Evolutionary conservation across 768 basidiomycete genomes (phyloP).

Genomic region (Lactarius sp.): DNA sequence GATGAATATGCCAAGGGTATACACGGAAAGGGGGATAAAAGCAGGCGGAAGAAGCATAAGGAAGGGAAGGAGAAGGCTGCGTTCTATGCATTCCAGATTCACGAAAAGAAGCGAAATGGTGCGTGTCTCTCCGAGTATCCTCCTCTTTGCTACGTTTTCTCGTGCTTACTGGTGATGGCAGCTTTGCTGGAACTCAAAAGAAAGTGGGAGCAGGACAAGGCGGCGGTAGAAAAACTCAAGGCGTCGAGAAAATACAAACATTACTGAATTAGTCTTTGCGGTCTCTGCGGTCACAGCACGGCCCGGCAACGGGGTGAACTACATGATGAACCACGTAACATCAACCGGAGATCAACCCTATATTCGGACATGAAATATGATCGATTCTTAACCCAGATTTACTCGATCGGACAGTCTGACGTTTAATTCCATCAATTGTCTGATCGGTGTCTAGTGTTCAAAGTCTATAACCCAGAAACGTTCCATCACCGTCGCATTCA

Average conservation of each 20-base stretch:
- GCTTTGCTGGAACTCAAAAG: slow-evolving; percentile 59
- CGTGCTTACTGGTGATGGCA: slow-evolving; percentile 27
- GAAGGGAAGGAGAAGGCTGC: slow-evolving; percentile 57
- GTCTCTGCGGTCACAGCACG: too few relatives aligned
- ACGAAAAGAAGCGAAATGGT: slow-evolving; percentile 87
- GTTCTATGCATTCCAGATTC: slow-evolving; percentile 89
- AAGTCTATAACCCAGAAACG: neutral
- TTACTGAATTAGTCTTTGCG: slow-evolving; percentile 43
- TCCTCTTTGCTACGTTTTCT: slow-evolving; percentile 8
- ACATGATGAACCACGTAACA: slow-evolving; percentile 11
- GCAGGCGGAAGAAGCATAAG: slow-evolving; percentile 53
- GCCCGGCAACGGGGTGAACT: too few relatives aligned
- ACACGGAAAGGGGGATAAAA: slow-evolving; percentile 29
- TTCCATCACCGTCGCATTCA: neutral
- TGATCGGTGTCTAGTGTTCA: neutral
- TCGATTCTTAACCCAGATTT: neutral
- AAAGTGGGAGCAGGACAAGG: slow-evolving; percentile 87
- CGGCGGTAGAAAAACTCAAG: slow-evolving; percentile 75
- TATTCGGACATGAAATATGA: neutral
- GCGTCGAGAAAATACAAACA: slow-evolving; percentile 80
- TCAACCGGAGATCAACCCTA: neutral
- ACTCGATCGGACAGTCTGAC: neutral
- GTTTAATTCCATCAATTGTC: neutral
- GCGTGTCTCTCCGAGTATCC: slow-evolving; percentile 17
- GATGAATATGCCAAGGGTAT: slow-evolving; percentile 25